A percentile compares a stretch with the other conserved stretches of the same genome.
Conservation (phyloP, 768 basidiomycete genomes). For the Lentinula aciculospora region DNA sequence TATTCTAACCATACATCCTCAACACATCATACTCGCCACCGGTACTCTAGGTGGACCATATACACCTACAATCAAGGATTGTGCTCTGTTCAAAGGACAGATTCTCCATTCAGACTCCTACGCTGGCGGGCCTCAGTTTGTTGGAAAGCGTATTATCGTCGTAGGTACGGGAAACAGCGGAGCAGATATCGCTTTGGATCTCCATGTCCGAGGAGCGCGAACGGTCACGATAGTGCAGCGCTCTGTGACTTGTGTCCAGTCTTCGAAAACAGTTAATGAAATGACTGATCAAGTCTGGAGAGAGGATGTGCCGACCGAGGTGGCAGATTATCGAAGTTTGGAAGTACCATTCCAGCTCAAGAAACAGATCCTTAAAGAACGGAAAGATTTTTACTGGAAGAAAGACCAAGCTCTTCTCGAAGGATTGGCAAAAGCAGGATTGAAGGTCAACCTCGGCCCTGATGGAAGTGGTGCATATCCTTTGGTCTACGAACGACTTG, state of each 20-base stretch:
- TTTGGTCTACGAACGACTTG: conserved; percentile 22
- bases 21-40: conserved; percentile 22
- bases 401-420: conserved; percentile 27
- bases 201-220: conserved; percentile 23
- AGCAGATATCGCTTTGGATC: conserved; percentile 33
- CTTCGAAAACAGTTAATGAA: background rate
- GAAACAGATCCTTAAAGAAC: conserved; percentile 7
- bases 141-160: conserved; percentile 31
- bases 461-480: conserved; percentile 25
- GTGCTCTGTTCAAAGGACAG: conserved; percentile 23
- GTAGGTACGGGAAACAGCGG: conserved; percentile 34
- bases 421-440: conserved; percentile 27
- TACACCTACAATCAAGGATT: conserved; percentile 21
- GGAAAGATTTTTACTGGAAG: conserved; percentile 11
- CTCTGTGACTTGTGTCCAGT: conserved; percentile 28
- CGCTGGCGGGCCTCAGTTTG: conserved; percentile 15
- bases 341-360: conserved; percentile 10
- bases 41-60: conserved; percentile 28
- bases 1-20: conserved; percentile 24
- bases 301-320: conserved; percentile 16
- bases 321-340: conserved; percentile 16
- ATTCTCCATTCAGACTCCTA: conserved; percentile 27
- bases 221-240: conserved; percentile 37
- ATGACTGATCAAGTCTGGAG: conserved; percentile 10
- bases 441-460: conserved; percentile 28